These are phyloP conservation scores for Chytriomyces confervae DNA, from an alignment of 192 early-diverging fungal species.

Conservation along the genomic window DNA sequence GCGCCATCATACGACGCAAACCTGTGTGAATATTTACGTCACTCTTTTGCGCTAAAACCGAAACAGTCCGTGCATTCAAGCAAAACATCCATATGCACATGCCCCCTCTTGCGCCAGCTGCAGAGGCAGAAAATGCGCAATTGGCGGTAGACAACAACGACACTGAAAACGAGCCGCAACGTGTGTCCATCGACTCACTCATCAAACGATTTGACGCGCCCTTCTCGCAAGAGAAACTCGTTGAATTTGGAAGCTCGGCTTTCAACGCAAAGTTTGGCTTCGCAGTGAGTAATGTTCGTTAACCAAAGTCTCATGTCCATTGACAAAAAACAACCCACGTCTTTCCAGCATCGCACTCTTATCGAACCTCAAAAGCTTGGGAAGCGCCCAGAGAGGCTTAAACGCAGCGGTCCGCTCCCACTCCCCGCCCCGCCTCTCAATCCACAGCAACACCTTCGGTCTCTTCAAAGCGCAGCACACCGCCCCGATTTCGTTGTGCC, in stretches of 20 bases:
- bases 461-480: neutral
- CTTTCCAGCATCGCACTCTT: constrained; percentile 10
- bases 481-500: constrained; percentile 42
- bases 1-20: too few relatives aligned
- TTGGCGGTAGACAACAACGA: neutral
- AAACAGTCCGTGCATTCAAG: neutral
- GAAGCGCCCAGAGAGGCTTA: constrained; percentile 1
- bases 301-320: neutral
- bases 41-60: neutral
- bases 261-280: constrained; percentile 8
- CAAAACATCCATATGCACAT: neutral
- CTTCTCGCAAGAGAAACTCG: neutral
- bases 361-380: constrained; percentile 10
- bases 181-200: neutral
- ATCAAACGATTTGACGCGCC: neutral
- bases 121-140: neutral
- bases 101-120: neutral
- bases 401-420: constrained; percentile 4
- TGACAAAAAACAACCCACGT: neutral
- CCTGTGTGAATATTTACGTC: too few relatives aligned
- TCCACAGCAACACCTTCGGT: constrained; percentile 28
- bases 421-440: constrained; percentile 25
- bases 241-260: constrained; percentile 19
- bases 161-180: neutral
- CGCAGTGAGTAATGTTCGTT: constrained; percentile 6